These are phyloP conservation scores for Naganishia liquefaciens DNA, from an alignment of 1,284 basidiomycete species.

Conservation along the genomic window DNA sequence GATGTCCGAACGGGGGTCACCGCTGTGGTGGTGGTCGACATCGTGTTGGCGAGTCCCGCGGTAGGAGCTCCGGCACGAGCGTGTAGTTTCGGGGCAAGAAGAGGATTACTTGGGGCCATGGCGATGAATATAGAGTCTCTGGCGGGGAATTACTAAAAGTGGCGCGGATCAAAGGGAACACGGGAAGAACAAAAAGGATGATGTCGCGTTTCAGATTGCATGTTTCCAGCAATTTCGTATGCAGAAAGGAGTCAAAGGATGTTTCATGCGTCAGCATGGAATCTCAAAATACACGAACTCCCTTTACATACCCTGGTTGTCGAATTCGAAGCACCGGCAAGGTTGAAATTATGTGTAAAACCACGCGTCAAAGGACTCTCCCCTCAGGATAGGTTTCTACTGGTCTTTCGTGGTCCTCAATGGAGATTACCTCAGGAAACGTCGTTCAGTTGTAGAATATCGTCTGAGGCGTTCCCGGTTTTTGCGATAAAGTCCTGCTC, in stretches of 20 bases:
- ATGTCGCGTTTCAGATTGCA: neutral
- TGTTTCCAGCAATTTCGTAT: neutral
- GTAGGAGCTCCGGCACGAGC: conserved; percentile 28
- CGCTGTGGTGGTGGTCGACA: conserved; percentile 13
- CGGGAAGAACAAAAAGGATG: neutral
- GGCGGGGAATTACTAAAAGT: neutral
- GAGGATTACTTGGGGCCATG: conserved; percentile 5
- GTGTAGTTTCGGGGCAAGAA: conserved; percentile 4
- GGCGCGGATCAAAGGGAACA: neutral
- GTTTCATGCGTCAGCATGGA: neutral
- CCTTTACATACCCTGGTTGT: neutral
- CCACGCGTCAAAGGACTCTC: neutral
- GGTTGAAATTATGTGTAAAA: neutral
- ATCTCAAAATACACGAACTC: neutral
- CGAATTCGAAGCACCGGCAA: conserved; percentile 7
- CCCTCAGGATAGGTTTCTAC: neutral
- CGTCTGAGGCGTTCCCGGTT: neutral
- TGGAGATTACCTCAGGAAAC: neutral
- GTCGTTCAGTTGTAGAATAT: neutral
- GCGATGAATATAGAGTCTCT: neutral
- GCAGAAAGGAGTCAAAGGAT: conserved; percentile 2
- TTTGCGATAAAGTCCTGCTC: neutral
- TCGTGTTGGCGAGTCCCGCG: conserved; percentile 8
- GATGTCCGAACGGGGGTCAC: neutral
- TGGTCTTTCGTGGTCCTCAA: neutral